A percentile compares a stretch with the other conserved stretches of the same genome.
phyloP scores from a whole-genome alignment of 2,329 filamentous ascomycete genomes.

The Clarireedia homoeocarpa region DNA sequence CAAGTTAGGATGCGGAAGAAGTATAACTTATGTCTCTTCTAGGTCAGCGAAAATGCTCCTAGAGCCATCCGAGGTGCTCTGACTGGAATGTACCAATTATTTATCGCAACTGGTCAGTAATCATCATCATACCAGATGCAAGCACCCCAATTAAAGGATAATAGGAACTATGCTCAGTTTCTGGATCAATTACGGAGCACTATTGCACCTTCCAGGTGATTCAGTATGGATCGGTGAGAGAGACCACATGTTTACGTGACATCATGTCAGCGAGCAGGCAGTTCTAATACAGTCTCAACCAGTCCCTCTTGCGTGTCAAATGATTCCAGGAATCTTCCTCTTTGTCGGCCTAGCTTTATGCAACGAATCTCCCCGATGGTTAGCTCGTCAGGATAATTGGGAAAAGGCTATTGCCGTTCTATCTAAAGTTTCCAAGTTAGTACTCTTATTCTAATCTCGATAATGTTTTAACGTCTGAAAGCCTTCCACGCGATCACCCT shows the following conservation, averaged over 20 bases:
- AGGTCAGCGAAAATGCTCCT: slow-evolving; percentile 40
- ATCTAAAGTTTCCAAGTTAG: slow-evolving; percentile 36
- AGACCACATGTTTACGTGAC: neutral
- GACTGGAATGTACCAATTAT: slow-evolving; percentile 43
- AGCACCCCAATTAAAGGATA: neutral
- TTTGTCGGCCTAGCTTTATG: slow-evolving; percentile 54
- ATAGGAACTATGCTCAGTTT: slow-evolving; percentile 34
- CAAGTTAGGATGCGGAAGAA: too few relatives aligned
- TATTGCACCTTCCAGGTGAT: slow-evolving; percentile 5
- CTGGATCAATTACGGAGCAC: slow-evolving; percentile 37
- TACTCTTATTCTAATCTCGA: slow-evolving; percentile 3
- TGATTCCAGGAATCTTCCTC: slow-evolving; percentile 54
- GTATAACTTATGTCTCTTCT: slow-evolving; percentile 19
- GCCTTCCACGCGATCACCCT: slow-evolving; percentile 43
- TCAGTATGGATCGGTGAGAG: slow-evolving; percentile 3
- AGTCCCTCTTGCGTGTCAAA: slow-evolving; percentile 57
- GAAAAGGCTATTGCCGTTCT: slow-evolving; percentile 52
- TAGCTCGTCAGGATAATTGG: slow-evolving; percentile 60
- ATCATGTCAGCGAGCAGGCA: too few relatives aligned
- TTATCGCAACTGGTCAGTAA: slow-evolving; percentile 26
- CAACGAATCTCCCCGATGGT: slow-evolving; percentile 56
- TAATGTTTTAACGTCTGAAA: slow-evolving; percentile 37
- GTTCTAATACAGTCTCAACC: slow-evolving; percentile 37
- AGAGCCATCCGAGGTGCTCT: slow-evolving; percentile 43
- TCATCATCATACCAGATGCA: neutral